Percentiles rank a stretch among this genome's conserved stretches.
phyloP scores from a whole-genome alignment of 108 stramenopile genomes.

The Nitzschia sp. region DNA sequence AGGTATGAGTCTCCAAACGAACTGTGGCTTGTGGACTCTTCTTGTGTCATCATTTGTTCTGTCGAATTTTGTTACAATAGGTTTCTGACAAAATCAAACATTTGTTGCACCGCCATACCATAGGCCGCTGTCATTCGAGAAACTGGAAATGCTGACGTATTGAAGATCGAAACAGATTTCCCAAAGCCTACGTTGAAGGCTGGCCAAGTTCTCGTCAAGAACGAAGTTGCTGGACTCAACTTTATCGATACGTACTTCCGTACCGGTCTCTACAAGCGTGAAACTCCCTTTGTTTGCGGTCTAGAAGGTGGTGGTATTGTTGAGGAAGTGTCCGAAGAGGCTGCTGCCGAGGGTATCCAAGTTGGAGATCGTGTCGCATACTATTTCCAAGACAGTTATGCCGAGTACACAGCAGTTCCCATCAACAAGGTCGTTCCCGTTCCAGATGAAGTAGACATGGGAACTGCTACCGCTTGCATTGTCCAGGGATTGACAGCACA shows the following conservation, averaged over 20 bases:
- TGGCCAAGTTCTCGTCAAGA: constrained; percentile 66
- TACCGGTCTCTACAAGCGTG: constrained; percentile 64
- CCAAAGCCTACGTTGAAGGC: constrained; percentile 43
- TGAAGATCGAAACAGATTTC: constrained; percentile 48
- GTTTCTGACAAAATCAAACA: too few relatives aligned
- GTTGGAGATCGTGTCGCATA: constrained; percentile 75
- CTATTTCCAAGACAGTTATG: constrained; percentile 55
- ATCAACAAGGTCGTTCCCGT: constrained; percentile 52
- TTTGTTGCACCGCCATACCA: too few relatives aligned
- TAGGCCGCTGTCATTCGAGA: constrained; percentile 51
- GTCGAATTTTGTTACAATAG: too few relatives aligned
- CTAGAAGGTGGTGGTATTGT: constrained; percentile 76
- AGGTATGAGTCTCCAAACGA: too few relatives aligned
- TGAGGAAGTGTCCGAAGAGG: constrained; percentile 18
- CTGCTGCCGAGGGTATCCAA: constrained; percentile 50
- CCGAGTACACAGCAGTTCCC: constrained; percentile 75
- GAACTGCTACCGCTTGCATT: constrained; percentile 59
- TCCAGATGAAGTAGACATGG: constrained; percentile 45
- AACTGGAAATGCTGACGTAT: constrained; percentile 44
- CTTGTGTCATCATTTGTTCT: too few relatives aligned
- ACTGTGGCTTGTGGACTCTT: too few relatives aligned
- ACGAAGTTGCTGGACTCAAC: constrained; percentile 73
- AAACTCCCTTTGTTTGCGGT: constrained; percentile 63
- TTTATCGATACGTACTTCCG: constrained; percentile 84
- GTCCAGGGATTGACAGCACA: constrained; percentile 85